These are phyloP conservation scores for Musa beccarii DNA, from an alignment of 176 grass and related monocot genomes.

Conservation along the genomic window DNA sequence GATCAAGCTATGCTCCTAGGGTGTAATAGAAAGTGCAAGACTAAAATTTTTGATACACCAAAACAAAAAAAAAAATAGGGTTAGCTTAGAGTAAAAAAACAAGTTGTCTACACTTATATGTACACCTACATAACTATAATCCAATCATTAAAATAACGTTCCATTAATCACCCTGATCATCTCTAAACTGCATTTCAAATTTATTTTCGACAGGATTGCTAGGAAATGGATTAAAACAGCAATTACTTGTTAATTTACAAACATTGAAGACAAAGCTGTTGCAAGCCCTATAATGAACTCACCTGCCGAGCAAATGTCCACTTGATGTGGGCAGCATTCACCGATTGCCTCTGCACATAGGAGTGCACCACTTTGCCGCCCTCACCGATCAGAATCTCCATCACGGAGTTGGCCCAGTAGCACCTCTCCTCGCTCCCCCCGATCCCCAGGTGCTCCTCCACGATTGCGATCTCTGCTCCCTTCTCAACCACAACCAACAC, in stretches of 20 bases:
- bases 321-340: slow-evolving; percentile 71
- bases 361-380: slow-evolving; percentile 68
- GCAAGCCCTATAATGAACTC: not conserved
- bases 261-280: not conserved
- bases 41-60: not conserved
- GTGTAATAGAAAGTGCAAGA: not conserved
- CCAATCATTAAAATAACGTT: no score
- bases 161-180: not conserved
- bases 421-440: slow-evolving; percentile 27
- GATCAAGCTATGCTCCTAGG: not conserved
- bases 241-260: not conserved
- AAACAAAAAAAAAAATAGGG: no score
- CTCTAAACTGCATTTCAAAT: not conserved
- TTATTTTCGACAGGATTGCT: not conserved
- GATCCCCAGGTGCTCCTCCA: slow-evolving; percentile 45
- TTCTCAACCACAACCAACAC: slow-evolving; percentile 54
- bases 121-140: no score
- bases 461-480: slow-evolving; percentile 42
- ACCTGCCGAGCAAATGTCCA: slow-evolving; percentile 82
- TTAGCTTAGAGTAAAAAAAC: no score
- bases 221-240: no score
- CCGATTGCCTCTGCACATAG: slow-evolving; percentile 67
- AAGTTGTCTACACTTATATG: no score
- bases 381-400: slow-evolving; percentile 58
- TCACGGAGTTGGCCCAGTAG: slow-evolving; percentile 89